Percentiles rank a stretch among this genome's conserved stretches.
Conservation (phyloP, 768 basidiomycete genomes). For the Boletus subparvulus region DNA sequence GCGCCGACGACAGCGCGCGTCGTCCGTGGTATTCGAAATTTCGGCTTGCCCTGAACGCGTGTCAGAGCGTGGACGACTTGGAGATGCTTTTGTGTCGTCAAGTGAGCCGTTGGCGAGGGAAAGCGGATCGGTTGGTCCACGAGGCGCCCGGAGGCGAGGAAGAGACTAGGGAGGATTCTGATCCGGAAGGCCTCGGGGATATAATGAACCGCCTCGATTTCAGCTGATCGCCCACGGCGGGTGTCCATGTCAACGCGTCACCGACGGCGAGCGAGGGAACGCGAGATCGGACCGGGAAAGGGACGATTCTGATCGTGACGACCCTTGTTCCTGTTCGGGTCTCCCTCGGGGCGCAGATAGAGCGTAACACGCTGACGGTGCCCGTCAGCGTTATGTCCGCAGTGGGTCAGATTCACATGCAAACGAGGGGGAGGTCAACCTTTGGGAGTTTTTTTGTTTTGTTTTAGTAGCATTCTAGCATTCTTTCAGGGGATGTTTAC, state of each 20-base stretch:
- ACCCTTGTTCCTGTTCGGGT: background rate
- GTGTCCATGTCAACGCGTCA: background rate
- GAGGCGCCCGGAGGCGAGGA: conserved; percentile 3
- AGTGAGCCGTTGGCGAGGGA: conserved; percentile 54
- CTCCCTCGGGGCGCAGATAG: background rate
- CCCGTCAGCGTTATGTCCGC: background rate
- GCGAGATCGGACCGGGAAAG: background rate
- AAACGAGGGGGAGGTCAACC: background rate
- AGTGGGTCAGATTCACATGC: background rate
- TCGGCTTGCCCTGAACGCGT: conserved; percentile 43
- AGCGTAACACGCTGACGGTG: background rate
- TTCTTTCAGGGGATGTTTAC: background rate
- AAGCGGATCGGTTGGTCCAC: conserved; percentile 10
- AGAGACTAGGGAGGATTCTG: background rate
- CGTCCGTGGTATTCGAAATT: conserved; percentile 59
- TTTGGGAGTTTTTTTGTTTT: background rate
- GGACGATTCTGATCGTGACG: background rate
- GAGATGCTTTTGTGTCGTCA: conserved; percentile 43
- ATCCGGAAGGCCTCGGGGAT: conserved; percentile 4
- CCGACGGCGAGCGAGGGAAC: background rate
- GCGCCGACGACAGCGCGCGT: conserved; percentile 34
- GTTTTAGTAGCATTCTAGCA: background rate
- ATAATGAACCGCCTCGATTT: background rate
- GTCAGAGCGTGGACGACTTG: conserved; percentile 47
- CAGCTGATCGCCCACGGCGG: background rate